Evolutionary conservation across 2,329 filamentous ascomycete species (phyloP), one percentile per base, ranked within the genome.

Genomic region (Sporothrix variecibatus): DNA sequence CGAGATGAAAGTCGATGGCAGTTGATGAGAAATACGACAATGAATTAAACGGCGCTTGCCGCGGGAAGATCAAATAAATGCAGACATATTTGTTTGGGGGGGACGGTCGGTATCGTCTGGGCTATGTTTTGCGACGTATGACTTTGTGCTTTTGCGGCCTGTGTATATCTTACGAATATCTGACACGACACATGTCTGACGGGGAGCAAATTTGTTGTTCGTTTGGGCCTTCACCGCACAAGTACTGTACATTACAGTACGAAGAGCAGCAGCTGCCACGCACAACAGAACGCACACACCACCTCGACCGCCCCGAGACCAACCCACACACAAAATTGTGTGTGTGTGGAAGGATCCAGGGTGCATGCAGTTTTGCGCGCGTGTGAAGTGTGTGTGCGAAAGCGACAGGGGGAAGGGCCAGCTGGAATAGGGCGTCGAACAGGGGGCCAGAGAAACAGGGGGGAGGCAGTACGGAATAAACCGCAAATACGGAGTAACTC

Each of bases 401-500:
- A 62, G 58, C 31, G 31, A 68, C 69, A 60, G 15, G 38, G 69
- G 53, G 2, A n/a, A 34, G 34, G 11, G 58, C 23, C 2, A 68
- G 64, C 64, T 68, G 40, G 38, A 49, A 68, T 9, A 43, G 38
- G 60, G 28, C 15, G 40, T 43, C 11, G 17, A 68, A 3, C 15
- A 23, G 26, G 65, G 43, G 43, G 65, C 3, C 4, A n/a, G 12
- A 31, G 20, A 15, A 28, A 28, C 11, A 64, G 34, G 60, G 34
- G 9, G 7, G 31, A 51, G 20, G 15, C n/a, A 20, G 65, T 43
- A 68, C 26, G 43, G 65, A 68, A 34, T 49, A 51, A 68, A 49
- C 65, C 65, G 65, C 65, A 68, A 68, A 51, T 62, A 71, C 53
- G 53, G 23, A 60, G 72, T 65, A 70, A 40, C 43, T 26, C 65